Conservation (phyloP, 202 grass and related monocot genomes). For the Musa balbisiana region DNA sequence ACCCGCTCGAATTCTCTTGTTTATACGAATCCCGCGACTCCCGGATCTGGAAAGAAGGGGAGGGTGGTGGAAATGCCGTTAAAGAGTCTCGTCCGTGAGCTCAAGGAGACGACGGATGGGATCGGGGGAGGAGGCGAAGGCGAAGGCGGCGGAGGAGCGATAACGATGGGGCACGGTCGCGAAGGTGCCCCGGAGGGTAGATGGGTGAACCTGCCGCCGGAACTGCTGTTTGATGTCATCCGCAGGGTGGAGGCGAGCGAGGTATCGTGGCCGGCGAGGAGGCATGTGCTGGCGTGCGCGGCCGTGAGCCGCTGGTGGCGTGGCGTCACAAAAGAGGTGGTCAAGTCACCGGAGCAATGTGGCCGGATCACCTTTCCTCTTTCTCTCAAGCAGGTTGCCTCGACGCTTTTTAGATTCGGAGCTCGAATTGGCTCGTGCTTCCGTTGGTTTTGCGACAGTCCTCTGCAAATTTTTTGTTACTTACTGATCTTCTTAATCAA, state of each 20-base stretch:
- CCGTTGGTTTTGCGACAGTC: no score
- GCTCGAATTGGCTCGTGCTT: no score
- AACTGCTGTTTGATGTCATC: conserved; percentile 49
- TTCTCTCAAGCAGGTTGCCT: conserved; percentile 73
- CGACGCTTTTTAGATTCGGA: not conserved
- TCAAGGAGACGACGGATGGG: conserved; percentile 93
- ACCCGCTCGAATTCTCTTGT: no score
- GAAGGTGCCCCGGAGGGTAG: conserved; percentile 42
- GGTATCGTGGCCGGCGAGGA: conserved; percentile 52
- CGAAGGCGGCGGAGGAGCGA: not conserved
- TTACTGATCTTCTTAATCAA: not conserved
- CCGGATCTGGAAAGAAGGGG: not conserved
- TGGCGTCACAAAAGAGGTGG: conserved; percentile 64
- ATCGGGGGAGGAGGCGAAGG: conserved; percentile 60
- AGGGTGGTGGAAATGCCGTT: not conserved
- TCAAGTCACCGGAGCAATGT: conserved; percentile 70
- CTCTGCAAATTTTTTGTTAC: not conserved
- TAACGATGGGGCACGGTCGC: conserved; percentile 20
- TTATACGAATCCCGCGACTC: no score
- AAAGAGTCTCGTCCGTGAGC: conserved; percentile 45
- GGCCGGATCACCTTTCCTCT: conserved; percentile 86
- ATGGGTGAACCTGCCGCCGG: conserved; percentile 51
- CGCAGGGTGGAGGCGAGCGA: conserved; percentile 81
- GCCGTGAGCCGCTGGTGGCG: conserved; percentile 86
- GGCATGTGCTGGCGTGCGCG: conserved; percentile 26